Evolutionary conservation across 495 filamentous ascomycete species (phyloP), one percentile per base, ranked within the genome.

Genomic region (Penicillium herquei): DNA sequence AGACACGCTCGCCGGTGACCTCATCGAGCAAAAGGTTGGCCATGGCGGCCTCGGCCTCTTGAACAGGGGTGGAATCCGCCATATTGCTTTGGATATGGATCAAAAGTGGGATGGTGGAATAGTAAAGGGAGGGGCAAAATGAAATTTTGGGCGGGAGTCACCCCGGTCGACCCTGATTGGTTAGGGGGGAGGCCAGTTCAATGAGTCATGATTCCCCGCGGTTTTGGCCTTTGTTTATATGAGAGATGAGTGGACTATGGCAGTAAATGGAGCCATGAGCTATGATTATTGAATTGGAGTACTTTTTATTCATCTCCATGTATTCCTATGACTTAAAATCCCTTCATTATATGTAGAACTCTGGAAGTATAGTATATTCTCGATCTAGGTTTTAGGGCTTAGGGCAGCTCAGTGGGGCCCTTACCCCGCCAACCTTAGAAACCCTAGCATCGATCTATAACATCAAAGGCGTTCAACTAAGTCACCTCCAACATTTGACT

Each of bases 1-100:
- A 92, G 39, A 84, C 81, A 73, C 79, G 84, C 75, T 95, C 91
- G 58, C 90, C 91, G 39, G 91, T 93, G 55, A 88, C 87, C 56
- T 93, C 89, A 70, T 95, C 91, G 31, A 89, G 78, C 67, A 90
- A 80, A 57, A 92, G 81, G 68, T 92, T 91, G 67, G 84, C 83
- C 63, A 87, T 72, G 69, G 84, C 81, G 55, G 74, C 77, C 57
- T 83, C 81, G 54, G 80, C 81, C 78, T 87, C 86, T 54, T 75
- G 67, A 47, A 78, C 74, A 55, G 69, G 54, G 63, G 70, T 77
- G 42, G 71, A 61, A 65, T 79, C 76, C 64, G 76, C 63, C 76
- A 79, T 79, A 41, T 57, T 75, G 67, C n/a, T 45, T 58, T 58
- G 48, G 54, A 51, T 55, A 52, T 49, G 33, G 58, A 57, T 52